Evolutionary conservation across 2,329 filamentous ascomycete genomes (phyloP), one percentile per base, ranked within the genome.

Genomic region (Colletotrichum filicis): DNA sequence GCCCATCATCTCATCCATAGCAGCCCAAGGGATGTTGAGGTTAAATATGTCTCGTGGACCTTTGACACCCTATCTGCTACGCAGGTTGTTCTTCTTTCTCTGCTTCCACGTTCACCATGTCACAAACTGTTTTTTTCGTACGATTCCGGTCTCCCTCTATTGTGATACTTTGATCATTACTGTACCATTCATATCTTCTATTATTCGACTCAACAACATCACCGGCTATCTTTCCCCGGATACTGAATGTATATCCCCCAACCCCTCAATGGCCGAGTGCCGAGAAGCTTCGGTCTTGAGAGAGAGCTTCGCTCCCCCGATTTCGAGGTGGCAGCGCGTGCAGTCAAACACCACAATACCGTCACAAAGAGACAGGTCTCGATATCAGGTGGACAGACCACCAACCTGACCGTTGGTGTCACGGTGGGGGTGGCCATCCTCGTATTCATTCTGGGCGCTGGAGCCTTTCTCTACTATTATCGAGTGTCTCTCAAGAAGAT

Each of bases 331-430:
- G 19, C 59, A 19, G 58, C 26, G 14, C 2, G 16, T 32, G 16
- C 6, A 22, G 16, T 16, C 35, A n/a, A 58, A 52, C 16, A 12
- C 4, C 7, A 14, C 53, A n/a, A 30, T 53, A 19, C 35, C 32
- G 19, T 73, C 32, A n/a, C 52, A 8, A 67, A 35, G 37, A 67
- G 71, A 42, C 71, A 74, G 49, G 57, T 74, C 57, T 66, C 61
- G 4, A 74, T 71, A 32, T 55, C 71, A 24, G 71, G 71, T 12
- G 62, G 62, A 9, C 58, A 81, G 19, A 80, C 83, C 52, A 81
- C 80, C 42, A 84, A 86, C 75, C 79, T 81, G 65, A 84, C 82
- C 42, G 86, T 86, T 67, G 85, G 85, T 66, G 78, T 85, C 71
- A 80, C 84, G 4, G 81, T 87, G 57, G 85, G 82, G 70, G 77